Percentiles rank a stretch among this genome's conserved stretches.
Conservation (phyloP, 345 rosid genomes). For the Brassica incana region DNA sequence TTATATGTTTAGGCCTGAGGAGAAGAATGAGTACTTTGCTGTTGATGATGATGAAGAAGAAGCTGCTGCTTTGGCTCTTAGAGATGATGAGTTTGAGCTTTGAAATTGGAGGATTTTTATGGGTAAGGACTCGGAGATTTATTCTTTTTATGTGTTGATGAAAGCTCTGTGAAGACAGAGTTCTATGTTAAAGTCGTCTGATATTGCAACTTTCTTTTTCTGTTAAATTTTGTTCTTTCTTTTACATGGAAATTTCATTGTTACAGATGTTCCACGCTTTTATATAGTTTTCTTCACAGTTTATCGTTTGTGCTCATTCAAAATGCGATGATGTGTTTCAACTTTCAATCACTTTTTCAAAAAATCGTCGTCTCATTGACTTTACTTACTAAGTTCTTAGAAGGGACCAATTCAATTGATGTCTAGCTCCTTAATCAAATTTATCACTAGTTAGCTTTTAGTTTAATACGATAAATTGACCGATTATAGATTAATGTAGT, state of each 20-base stretch:
- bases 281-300: not conserved
- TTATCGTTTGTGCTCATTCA: not conserved
- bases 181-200: constrained; percentile 18
- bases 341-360: not conserved
- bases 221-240: constrained; percentile 26
- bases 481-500: not conserved
- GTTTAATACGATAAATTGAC: not conserved
- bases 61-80: constrained; percentile 76
- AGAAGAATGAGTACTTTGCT: constrained; percentile 84
- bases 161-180: constrained; percentile 6
- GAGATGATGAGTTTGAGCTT: constrained; percentile 87
- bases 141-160: constrained; percentile 12
- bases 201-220: constrained; percentile 19
- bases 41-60: constrained; percentile 93
- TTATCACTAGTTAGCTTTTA: not conserved
- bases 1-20: constrained; percentile 90
- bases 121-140: constrained; percentile 1
- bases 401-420: not conserved
- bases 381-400: not conserved
- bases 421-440: not conserved
- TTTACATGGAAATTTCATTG: constrained; percentile 5
- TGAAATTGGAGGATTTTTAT: constrained; percentile 32
- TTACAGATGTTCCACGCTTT: constrained; percentile 5
- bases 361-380: not conserved
- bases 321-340: not conserved